phyloP scores from a whole-genome alignment of 306 rosid species.

The Cucurbita ficifolia region DNA sequence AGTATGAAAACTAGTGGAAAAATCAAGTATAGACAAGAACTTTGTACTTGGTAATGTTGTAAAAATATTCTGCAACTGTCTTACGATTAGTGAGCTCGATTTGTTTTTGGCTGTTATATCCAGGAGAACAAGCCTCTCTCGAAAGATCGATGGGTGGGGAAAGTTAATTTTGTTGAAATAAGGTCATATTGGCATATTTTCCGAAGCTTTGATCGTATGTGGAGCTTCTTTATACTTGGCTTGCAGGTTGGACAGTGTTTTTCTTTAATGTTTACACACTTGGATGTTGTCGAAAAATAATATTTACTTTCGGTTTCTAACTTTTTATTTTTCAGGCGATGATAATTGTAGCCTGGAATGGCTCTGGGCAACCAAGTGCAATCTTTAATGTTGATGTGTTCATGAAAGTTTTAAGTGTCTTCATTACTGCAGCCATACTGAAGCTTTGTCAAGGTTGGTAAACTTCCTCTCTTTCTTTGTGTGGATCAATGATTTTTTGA shows the following conservation, averaged over 20 bases:
- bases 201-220: slow-evolving; percentile 98
- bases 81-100: background rate
- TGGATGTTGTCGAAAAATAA: background rate
- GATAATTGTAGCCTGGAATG: slow-evolving; percentile 94
- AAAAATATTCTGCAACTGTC: background rate
- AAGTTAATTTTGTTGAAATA: slow-evolving; percentile 89
- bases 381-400: slow-evolving; percentile 50
- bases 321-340: slow-evolving; percentile 41
- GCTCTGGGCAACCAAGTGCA: slow-evolving; percentile 62
- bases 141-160: slow-evolving; percentile 82
- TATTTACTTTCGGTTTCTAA: background rate
- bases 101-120: slow-evolving; percentile 5
- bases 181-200: slow-evolving; percentile 91
- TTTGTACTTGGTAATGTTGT: background rate
- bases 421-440: slow-evolving; percentile 85
- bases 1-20: background rate
- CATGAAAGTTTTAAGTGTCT: slow-evolving; percentile 80
- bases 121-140: slow-evolving; percentile 51
- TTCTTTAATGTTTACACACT: background rate
- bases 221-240: slow-evolving; percentile 82
- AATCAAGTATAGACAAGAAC: background rate
- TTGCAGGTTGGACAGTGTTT: slow-evolving; percentile 53
- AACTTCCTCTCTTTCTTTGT: background rate
- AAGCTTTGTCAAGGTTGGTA: slow-evolving; percentile 78
- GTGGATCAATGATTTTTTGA: background rate